phyloP scores from a whole-genome alignment of 805 yeast species.

The Debaryomyces hansenii region DNA sequence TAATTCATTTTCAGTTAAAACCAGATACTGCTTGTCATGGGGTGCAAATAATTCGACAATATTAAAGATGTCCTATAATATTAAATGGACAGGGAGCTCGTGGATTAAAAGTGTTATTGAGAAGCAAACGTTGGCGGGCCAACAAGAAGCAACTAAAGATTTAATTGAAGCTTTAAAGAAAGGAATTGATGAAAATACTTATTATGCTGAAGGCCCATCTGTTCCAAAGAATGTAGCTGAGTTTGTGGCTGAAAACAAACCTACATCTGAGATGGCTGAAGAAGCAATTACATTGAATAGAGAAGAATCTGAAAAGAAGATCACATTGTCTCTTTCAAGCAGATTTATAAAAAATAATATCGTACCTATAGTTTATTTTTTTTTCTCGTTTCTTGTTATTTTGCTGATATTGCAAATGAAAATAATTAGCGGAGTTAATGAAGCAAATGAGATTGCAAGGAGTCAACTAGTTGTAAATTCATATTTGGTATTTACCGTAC shows the following conservation, averaged over 20 bases:
- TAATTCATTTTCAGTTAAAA: conserved; percentile 68
- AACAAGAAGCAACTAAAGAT: conserved; percentile 57
- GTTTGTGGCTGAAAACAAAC: neutral
- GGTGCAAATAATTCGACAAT: conserved; percentile 59
- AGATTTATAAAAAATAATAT: conserved; percentile 12
- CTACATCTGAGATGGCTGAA: neutral
- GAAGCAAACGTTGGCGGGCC: conserved; percentile 80
- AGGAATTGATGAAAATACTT: conserved; percentile 24
- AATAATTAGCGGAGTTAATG: conserved; percentile 14
- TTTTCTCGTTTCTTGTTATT: conserved; percentile 19
- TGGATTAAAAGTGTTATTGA: conserved; percentile 93
- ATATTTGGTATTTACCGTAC: conserved; percentile 11
- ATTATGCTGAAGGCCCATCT: conserved; percentile 19
- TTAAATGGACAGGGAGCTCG: conserved; percentile 88
- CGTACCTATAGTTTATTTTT: conserved; percentile 15
- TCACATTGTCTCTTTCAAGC: conserved; percentile 1
- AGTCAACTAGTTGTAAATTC: conserved; percentile 19
- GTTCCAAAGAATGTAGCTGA: conserved; percentile 4
- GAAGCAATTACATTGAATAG: neutral
- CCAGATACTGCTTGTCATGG: conserved; percentile 78
- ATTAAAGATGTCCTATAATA: conserved; percentile 64
- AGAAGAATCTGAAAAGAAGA: neutral
- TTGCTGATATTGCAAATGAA: conserved; percentile 21
- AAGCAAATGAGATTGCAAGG: conserved; percentile 22
- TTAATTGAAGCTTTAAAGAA: conserved; percentile 40